phyloP scores from a whole-genome alignment of 352 stramenopile genomes.

The Phytophthora macrochlamydospora region DNA sequence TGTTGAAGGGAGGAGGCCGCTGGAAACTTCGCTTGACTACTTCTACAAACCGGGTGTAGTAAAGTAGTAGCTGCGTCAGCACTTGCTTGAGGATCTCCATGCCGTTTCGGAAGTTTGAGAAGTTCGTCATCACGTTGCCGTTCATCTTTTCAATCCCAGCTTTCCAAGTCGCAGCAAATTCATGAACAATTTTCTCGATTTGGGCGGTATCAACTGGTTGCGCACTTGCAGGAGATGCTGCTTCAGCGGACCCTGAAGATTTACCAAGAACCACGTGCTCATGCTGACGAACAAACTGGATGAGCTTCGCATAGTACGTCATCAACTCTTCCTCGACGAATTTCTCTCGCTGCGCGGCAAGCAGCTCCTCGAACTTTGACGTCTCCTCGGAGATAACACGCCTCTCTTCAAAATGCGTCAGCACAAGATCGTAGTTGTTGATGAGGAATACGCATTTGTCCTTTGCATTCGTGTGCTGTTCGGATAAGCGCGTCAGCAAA shows the following conservation, averaged over 20 bases:
- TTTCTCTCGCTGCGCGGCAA: conserved; percentile 93
- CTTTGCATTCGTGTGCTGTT: conserved; percentile 93
- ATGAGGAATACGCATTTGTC: conserved; percentile 97
- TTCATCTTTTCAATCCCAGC: conserved; percentile 97
- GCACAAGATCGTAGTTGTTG: conserved; percentile 98
- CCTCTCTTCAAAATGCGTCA: conserved; percentile 95
- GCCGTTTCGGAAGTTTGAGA: conserved; percentile 98
- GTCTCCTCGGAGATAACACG: conserved; percentile 94
- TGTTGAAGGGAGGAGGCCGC: conserved; percentile 82
- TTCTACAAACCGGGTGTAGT: conserved; percentile 99
- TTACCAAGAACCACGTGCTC: conserved; percentile 80
- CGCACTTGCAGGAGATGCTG: conserved; percentile 14
- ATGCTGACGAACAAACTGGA: conserved; percentile 97
- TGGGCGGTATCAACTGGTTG: conserved; percentile 86
- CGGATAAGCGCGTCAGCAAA: conserved; percentile 85
- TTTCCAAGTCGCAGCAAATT: conserved; percentile 97
- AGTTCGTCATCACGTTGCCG: conserved; percentile 96
- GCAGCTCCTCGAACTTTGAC: conserved; percentile 93
- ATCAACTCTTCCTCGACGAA: conserved; percentile 98
- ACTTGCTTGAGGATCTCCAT: conserved; percentile 99
- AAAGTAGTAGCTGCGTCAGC: conserved; percentile 97
- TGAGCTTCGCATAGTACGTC: conserved; percentile 95
- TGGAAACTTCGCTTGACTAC: conserved; percentile 94
- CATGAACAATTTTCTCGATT: conserved; percentile 94
- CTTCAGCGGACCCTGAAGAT: not conserved